Evolutionary conservation across 148 eudicot genomes (phyloP).

Genomic region (Tetragonia tetragonoides): DNA sequence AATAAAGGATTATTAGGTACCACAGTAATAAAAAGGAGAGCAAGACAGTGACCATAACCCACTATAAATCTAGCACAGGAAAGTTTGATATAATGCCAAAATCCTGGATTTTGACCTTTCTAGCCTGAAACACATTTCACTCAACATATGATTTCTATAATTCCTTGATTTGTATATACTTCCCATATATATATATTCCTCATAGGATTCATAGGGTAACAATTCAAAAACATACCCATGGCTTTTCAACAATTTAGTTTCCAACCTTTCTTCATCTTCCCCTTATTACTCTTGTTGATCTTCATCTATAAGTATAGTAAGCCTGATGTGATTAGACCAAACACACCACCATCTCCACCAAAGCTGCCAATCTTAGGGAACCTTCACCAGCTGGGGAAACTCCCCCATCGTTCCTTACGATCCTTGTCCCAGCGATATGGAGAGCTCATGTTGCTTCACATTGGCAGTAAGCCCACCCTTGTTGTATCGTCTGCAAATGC

Average conservation of each 20-base stretch:
- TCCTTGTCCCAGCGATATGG: constrained; percentile 33
- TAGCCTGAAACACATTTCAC: too few relatives aligned
- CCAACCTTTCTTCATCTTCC: background rate
- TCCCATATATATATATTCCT: too few relatives aligned
- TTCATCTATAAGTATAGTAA: constrained; percentile 6
- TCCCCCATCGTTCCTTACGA: constrained; percentile 37
- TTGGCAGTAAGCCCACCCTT: constrained; percentile 39
- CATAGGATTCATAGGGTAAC: background rate
- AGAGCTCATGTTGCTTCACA: constrained; percentile 45
- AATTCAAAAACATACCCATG: background rate
- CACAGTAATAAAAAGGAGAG: too few relatives aligned
- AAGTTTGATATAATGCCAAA: too few relatives aligned
- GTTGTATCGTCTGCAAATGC: constrained; percentile 25
- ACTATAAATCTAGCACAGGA: too few relatives aligned
- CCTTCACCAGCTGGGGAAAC: constrained; percentile 50
- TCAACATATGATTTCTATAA: too few relatives aligned
- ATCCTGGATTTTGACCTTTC: too few relatives aligned
- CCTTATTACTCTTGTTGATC: background rate
- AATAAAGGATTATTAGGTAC: too few relatives aligned
- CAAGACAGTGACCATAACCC: too few relatives aligned
- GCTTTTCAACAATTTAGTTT: background rate
- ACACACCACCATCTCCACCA: constrained; percentile 50
- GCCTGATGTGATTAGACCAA: background rate
- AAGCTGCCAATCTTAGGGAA: constrained; percentile 59
- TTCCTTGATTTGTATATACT: too few relatives aligned